Base-by-base conservation (phyloP, 2,329 filamentous ascomycete species). In the Aspergillus tanneri region DNA sequence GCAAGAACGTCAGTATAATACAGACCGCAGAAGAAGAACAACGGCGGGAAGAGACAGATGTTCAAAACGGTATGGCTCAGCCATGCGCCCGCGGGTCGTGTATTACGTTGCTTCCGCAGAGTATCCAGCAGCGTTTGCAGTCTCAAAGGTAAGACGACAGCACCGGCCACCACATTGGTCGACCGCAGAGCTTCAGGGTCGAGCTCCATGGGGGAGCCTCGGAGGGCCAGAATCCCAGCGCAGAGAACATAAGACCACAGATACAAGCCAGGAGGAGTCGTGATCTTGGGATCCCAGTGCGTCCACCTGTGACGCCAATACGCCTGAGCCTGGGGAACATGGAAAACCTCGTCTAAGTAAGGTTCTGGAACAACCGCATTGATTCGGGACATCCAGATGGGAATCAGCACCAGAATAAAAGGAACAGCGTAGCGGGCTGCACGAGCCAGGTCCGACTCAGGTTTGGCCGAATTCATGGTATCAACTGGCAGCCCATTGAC, bases 271-370 rank as follows among this genome's bases (percentile, higher is more conserved):
- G 93, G 92, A 0, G 93, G 93, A 1, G 93, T 99, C 0, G 93
- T 99, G 64, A 99, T 93, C 68, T 97, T 99, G 50, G 92, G 86
- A 69, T 99, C 91, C 93, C 93, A 99, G 47, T 88, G 78, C 10
- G 69, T 66, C 73, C 86, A 95, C 45, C 80, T 79, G 9, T 86
- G 85, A 32, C 80, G 68, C 68, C 91, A 96, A 68, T 96, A 99
- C 23, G 81, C 83, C 61, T 95, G 89, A 0, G 90, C 90, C 71
- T 99, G 93, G 0, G 90, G 88, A 18, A 96, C 85, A 67, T 99
- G 74, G 58, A 77, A 77, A 11, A 72, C 71, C 54, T 77, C 74
- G 52, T 77, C 74, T 16, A 85, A 76, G 64, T 85, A 85, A 23
- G 82, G 80, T 43, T 78, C 75, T 37, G 77, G 75, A 35, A 84